These are phyloP conservation scores for Verruconis gallopava DNA, from an alignment of 2,329 filamentous ascomycete genomes.

Conservation along the genomic window DNA sequence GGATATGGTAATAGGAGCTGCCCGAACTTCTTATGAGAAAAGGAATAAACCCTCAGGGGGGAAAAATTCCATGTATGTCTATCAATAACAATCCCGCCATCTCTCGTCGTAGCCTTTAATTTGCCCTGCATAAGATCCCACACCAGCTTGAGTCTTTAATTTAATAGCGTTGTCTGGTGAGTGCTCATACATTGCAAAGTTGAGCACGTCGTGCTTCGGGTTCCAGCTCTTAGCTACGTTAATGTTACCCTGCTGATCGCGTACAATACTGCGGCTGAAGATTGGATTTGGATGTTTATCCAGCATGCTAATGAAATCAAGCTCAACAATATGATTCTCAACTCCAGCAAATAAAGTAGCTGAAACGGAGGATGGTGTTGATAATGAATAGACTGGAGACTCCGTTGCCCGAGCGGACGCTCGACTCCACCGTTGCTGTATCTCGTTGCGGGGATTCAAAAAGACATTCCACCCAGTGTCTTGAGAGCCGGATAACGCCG, in stretches of 20 bases:
- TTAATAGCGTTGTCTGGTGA: slow-evolving; percentile 16
- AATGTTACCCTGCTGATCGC: slow-evolving; percentile 12
- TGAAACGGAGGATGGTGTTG: slow-evolving; percentile 31
- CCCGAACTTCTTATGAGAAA: too few relatives aligned
- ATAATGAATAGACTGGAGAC: slow-evolving; percentile 36
- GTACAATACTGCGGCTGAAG: slow-evolving; percentile 16
- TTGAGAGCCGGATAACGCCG: slow-evolving; percentile 11
- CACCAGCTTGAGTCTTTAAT: slow-evolving; percentile 10
- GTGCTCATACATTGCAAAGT: slow-evolving; percentile 36
- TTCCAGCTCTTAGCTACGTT: slow-evolving; percentile 22
- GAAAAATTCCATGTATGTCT: too few relatives aligned
- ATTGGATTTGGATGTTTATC: slow-evolving; percentile 32
- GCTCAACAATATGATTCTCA: slow-evolving; percentile 30
- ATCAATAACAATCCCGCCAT: slow-evolving; percentile 12
- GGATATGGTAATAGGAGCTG: too few relatives aligned
- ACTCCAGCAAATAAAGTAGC: slow-evolving; percentile 35
- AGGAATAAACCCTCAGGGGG: too few relatives aligned
- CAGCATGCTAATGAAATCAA: slow-evolving; percentile 30
- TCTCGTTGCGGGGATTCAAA: slow-evolving; percentile 24
- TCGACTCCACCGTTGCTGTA: slow-evolving; percentile 10
- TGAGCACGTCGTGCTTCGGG: slow-evolving; percentile 24
- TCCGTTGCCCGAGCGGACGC: slow-evolving; percentile 2
- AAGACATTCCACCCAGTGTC: slow-evolving; percentile 33
- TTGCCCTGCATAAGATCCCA: slow-evolving; percentile 7
- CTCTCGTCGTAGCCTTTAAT: slow-evolving; percentile 13